Percentiles rank a stretch among this genome's conserved stretches.
phyloP scores from a whole-genome alignment of 148 eudicot species.

The Rhododendron vialii region DNA sequence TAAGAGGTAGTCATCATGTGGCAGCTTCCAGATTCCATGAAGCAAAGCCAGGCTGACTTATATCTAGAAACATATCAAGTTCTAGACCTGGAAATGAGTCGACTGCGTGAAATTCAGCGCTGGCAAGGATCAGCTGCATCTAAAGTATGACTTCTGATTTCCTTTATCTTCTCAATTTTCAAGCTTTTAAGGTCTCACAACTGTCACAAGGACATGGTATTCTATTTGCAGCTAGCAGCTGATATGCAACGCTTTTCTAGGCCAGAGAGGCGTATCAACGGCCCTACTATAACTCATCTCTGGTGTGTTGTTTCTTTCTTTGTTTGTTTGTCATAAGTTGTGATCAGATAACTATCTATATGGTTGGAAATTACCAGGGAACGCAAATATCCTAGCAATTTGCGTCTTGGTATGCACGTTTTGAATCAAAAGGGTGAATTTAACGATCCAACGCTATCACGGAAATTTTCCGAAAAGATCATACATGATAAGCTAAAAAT shows the following conservation, averaged over 20 bases:
- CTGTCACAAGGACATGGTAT: constrained; percentile 4
- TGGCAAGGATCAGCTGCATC: constrained; percentile 97
- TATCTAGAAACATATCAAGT: constrained; percentile 98
- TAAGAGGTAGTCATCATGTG: constrained; percentile 17
- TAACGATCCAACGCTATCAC: neutral
- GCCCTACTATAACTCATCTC: constrained; percentile 94
- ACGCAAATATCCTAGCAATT: neutral
- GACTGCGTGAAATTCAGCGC: constrained; percentile 92
- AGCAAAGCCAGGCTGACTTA: constrained; percentile 96
- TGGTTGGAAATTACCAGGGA: neutral
- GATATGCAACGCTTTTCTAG: constrained; percentile 99
- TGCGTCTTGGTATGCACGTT: neutral
- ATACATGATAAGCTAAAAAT: neutral
- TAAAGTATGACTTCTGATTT: constrained; percentile 46
- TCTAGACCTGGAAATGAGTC: constrained; percentile 97
- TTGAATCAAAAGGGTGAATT: neutral
- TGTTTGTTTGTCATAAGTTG: neutral
- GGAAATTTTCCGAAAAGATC: neutral
- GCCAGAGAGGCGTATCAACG: constrained; percentile 96
- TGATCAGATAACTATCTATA: neutral
- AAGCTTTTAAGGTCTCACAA: constrained; percentile 12
- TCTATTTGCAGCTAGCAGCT: constrained; percentile 75
- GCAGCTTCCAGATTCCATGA: constrained; percentile 99
- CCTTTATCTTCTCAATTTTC: constrained; percentile 9
- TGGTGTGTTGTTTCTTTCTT: constrained; percentile 44